Conservation (phyloP, 2,329 filamentous ascomycete species). For the Fusarium bactridioides region DNA sequence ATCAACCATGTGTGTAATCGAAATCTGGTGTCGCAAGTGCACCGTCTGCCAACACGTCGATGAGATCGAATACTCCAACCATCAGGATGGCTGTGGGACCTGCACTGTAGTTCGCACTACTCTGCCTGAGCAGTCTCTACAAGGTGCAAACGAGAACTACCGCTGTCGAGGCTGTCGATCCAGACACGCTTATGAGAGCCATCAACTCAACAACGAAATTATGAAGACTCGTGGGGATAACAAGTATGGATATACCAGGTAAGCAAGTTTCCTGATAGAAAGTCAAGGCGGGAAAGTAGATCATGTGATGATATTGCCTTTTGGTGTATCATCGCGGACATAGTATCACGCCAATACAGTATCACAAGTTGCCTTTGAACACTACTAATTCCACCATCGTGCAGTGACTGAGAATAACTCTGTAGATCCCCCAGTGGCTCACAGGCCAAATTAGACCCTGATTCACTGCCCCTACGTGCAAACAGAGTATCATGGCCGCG, state of each 20-base stretch:
- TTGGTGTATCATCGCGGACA: background rate
- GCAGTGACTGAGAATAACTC: background rate
- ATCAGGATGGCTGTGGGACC: too few species aligned
- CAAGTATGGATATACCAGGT: background rate
- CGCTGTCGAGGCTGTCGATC: constrained; percentile 7
- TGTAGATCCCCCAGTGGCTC: background rate
- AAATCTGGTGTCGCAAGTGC: constrained; percentile 11
- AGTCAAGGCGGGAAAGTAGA: background rate
- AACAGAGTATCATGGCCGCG: background rate
- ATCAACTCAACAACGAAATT: background rate
- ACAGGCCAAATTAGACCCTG: background rate
- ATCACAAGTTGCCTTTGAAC: constrained; percentile 9
- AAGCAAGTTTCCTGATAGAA: background rate
- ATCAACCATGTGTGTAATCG: constrained; percentile 1
- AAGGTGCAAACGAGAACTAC: constrained; percentile 4
- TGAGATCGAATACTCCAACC: background rate
- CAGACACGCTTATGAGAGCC: background rate
- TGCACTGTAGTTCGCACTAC: background rate
- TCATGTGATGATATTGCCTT: background rate
- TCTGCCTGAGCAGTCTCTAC: background rate
- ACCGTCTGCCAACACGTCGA: background rate
- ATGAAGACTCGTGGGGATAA: background rate
- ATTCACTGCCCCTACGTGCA: background rate
- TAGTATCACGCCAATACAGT: constrained; percentile 6
- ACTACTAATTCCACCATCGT: background rate